A percentile compares a stretch with the other conserved stretches of the same genome.
These are phyloP conservation scores for Alternaria arborescens DNA, from an alignment of 2,329 filamentous ascomycete species.

Conservation along the genomic window DNA sequence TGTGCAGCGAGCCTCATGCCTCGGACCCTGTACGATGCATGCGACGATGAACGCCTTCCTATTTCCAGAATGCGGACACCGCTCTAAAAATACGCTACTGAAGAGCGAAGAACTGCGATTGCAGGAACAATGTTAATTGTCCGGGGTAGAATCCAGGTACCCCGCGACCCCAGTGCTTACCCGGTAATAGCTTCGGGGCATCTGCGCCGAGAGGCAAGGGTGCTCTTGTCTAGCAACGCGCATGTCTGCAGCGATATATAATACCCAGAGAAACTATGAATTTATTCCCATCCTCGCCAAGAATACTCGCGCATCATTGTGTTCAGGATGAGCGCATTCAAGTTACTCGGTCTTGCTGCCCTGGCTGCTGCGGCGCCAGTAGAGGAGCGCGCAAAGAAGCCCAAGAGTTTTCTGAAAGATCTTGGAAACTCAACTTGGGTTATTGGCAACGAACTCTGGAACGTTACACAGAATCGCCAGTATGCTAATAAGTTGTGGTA, in stretches of 20 bases:
- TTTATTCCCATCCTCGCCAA: background rate
- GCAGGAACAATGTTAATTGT: constrained; percentile 32
- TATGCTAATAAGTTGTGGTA: constrained; percentile 55
- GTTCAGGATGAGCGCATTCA: constrained; percentile 26
- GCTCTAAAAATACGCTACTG: constrained; percentile 15
- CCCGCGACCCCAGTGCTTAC: constrained; percentile 18
- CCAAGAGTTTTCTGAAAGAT: constrained; percentile 46
- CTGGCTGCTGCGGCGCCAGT: constrained; percentile 30
- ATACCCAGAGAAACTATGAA: background rate
- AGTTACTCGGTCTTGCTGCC: constrained; percentile 27
- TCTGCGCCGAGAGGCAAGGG: constrained; percentile 20
- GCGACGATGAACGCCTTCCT: constrained; percentile 19
- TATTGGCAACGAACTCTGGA: constrained; percentile 55
- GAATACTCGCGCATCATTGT: background rate
- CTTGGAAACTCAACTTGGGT: constrained; percentile 48
- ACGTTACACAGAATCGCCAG: constrained; percentile 51
- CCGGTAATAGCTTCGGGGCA: constrained; percentile 27
- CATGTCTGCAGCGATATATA: constrained; percentile 1
- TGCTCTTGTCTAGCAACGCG: background rate
- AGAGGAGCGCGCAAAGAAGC: constrained; percentile 32
- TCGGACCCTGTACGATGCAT: background rate
- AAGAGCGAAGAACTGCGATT: constrained; percentile 24
- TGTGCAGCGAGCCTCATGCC: constrained; percentile 1
- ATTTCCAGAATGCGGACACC: constrained; percentile 17
- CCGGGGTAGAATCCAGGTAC: constrained; percentile 20